Evolutionary conservation across 208 protist genomes (phyloP), one percentile per base, ranked within the genome.

Genomic region (Borovskyia barvae): DNA sequence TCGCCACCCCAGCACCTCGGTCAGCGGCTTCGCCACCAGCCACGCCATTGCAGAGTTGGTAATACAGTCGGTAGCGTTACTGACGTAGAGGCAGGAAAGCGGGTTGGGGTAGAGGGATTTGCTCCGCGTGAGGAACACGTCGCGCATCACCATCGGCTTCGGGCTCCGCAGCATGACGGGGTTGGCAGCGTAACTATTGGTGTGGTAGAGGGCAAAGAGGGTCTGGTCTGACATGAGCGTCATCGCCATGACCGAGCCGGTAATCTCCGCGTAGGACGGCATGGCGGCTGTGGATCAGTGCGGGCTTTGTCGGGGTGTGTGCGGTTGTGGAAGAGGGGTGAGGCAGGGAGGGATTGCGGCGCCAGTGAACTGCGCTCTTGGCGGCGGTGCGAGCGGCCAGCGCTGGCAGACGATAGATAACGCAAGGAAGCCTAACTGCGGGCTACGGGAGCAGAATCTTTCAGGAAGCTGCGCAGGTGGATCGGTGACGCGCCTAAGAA

Each of bases 111-210:
- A 74, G 19, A 75, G 64, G 33, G 51, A 72, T 14, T 26, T 68
- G 9, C 67, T 71, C 28, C 77, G 67, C 2, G 88, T 95, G 22
- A 95, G 65, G 58, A 92, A 95, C 6, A 94, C 69, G 48, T 92
- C 82, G n/a, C 85, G 72, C 80, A 94, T 90, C 37, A 92, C 65
- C 78, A 92, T 85, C 12, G 88, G 82, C 54, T 94, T 94, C 15
- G 68, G 28, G 39, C 79, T 90, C 22, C 85, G 69, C 56, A 92
- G 48, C 74, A 90, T 82, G n/a, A 85, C 78, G 0, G 85, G 65
- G 40, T 90, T 89, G 42, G 84, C 83, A 1, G 88, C 85, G 32
- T 89, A 91, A 63, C 85, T 91, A 43, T 82, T 90, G 45, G 72
- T 80, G 62, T 95, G 85, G 49, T 91, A 92, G 29, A 92, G 60